A percentile compares a stretch with the other conserved stretches of the same genome.
These are phyloP conservation scores for Pichia sp. DNA, from an alignment of 1,139 yeast species.

Conservation along the genomic window DNA sequence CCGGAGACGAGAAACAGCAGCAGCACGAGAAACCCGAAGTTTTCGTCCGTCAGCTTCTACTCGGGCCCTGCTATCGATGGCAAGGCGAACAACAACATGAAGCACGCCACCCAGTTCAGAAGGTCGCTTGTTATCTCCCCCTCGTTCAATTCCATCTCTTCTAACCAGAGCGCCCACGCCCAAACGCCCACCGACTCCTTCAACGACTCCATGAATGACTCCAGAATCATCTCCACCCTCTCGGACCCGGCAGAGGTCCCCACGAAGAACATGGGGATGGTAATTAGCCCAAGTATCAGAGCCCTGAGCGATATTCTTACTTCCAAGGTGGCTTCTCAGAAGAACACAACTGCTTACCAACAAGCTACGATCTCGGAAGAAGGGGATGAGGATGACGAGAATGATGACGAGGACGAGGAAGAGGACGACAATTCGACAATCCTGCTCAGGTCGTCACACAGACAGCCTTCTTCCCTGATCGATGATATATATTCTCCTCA, in stretches of 20 bases:
- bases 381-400: conserved; percentile 6
- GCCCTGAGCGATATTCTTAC: conserved; percentile 48
- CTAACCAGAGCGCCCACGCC: neutral
- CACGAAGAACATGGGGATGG: conserved; percentile 36
- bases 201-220: conserved; percentile 19
- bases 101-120: conserved; percentile 44
- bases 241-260: conserved; percentile 27
- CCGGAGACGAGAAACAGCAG: neutral
- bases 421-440: conserved; percentile 8
- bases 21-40: conserved; percentile 16
- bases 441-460: neutral
- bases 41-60: conserved; percentile 30
- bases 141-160: conserved; percentile 35
- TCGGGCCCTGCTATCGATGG: conserved; percentile 35
- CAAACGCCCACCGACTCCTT: neutral
- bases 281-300: conserved; percentile 50
- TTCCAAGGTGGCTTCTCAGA: conserved; percentile 27
- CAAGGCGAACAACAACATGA: conserved; percentile 16
- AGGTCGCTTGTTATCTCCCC: conserved; percentile 46
- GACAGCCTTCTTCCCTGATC: conserved; percentile 10
- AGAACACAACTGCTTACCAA: neutral
- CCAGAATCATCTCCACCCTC: conserved; percentile 11
- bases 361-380: conserved; percentile 27
- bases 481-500: conserved; percentile 14
- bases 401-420: conserved; percentile 19